These are phyloP conservation scores for Macrophomina tecta DNA, from an alignment of 2,329 filamentous ascomycete species.

Conservation along the genomic window DNA sequence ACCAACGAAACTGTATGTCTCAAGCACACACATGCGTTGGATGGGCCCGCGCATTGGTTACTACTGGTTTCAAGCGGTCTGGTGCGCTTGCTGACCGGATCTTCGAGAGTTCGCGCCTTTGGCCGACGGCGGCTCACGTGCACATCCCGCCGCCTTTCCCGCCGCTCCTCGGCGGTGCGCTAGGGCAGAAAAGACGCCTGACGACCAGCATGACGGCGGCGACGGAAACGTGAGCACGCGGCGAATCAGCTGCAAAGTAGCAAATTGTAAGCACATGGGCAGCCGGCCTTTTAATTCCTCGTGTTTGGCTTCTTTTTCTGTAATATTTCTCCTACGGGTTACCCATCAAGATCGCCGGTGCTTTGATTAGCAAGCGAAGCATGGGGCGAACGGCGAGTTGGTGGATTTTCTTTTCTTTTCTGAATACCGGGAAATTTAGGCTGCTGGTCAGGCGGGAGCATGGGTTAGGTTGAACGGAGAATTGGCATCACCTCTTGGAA, in stretches of 20 bases:
- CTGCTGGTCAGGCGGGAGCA: constrained; percentile 21
- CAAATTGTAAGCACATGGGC: constrained; percentile 13
- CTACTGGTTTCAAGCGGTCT: constrained; percentile 6
- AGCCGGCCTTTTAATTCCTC: constrained; percentile 11
- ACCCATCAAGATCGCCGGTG: constrained; percentile 19
- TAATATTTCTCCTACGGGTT: constrained; percentile 24
- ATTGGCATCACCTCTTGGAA: constrained; percentile 9
- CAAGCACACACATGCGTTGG: constrained; percentile 23
- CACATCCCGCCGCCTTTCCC: constrained; percentile 8
- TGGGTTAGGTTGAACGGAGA: constrained; percentile 18
- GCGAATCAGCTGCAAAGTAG: constrained; percentile 1
- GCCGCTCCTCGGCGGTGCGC: neutral
- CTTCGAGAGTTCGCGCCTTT: constrained; percentile 1
- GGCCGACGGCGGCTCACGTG: neutral
- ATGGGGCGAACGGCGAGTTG: constrained; percentile 16
- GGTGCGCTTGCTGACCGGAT: neutral
- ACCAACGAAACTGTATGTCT: constrained; percentile 6
- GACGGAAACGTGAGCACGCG: neutral
- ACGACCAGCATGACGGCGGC: constrained; percentile 1
- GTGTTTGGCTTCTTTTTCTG: constrained; percentile 25
- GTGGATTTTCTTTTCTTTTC: constrained; percentile 20
- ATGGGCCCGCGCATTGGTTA: constrained; percentile 22
- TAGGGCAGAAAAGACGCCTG: neutral
- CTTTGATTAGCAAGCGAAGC: constrained; percentile 16
- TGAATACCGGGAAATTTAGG: constrained; percentile 10